Conservation (phyloP, 169 alveolate species). For the Plasmodium gonderi region DNA sequence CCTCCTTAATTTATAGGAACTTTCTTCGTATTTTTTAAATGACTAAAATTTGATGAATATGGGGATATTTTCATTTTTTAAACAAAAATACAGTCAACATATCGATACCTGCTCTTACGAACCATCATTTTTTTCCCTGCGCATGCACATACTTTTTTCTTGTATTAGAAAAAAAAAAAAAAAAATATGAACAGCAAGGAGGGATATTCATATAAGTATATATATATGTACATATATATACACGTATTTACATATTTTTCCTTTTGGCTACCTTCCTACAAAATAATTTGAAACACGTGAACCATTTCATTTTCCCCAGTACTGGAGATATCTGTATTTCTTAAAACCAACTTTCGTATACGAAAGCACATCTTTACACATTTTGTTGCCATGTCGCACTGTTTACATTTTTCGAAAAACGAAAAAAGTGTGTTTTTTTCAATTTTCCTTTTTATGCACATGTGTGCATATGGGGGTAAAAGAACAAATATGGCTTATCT, state of each 20-base stretch:
- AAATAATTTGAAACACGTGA: not conserved
- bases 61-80: constrained; percentile 4
- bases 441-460: constrained; percentile 21
- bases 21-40: not conserved
- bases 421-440: not conserved
- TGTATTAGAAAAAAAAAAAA: constrained; percentile 15
- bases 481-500: not conserved
- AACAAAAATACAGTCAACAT: not conserved
- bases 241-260: not conserved
- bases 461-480: constrained; percentile 10
- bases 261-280: constrained; percentile 12
- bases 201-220: not conserved
- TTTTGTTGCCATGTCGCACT: not conserved
- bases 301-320: not conserved
- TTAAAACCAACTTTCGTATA: not conserved
- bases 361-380: not conserved
- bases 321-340: not conserved
- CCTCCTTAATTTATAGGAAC: constrained; percentile 23
- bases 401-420: not conserved
- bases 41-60: constrained; percentile 2
- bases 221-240: constrained; percentile 11
- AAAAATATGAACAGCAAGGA: not conserved
- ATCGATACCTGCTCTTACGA: not conserved
- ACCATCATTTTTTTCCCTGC: constrained; percentile 5
- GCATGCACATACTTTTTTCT: constrained; percentile 7